Conservation (phyloP, 2,329 filamentous ascomycete genomes). For the Nemania serpens region DNA sequence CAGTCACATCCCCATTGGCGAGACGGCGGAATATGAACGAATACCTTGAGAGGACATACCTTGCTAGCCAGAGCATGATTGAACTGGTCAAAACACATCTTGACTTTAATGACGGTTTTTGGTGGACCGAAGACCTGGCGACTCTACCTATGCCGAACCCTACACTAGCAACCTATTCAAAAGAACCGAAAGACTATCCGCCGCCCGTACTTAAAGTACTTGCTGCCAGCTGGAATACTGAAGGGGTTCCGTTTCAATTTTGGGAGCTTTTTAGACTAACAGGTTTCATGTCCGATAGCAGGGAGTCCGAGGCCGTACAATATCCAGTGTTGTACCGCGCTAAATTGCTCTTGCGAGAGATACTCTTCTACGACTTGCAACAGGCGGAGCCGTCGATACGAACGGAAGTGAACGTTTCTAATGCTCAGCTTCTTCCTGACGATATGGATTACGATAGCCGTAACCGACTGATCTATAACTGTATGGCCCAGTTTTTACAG, state of each 20-base stretch:
- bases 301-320: slow-evolving; percentile 53
- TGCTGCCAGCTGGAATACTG: slow-evolving; percentile 57
- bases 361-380: slow-evolving; percentile 58
- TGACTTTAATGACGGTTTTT: slow-evolving; percentile 62
- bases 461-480: slow-evolving; percentile 54
- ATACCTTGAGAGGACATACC: slow-evolving; percentile 53
- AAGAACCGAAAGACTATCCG: slow-evolving; percentile 47
- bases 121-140: slow-evolving; percentile 60
- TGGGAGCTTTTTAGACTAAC: slow-evolving; percentile 58
- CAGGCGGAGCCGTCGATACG: slow-evolving; percentile 54
- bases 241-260: slow-evolving; percentile 54
- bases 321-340: slow-evolving; percentile 58
- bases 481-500: slow-evolving; percentile 57
- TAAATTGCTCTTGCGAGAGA: slow-evolving; percentile 60
- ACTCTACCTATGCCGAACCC: slow-evolving; percentile 47
- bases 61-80: slow-evolving; percentile 46
- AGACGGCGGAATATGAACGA: slow-evolving; percentile 58
- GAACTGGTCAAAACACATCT: slow-evolving; percentile 51
- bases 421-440: slow-evolving; percentile 43
- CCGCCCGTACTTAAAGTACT: slow-evolving; percentile 57
- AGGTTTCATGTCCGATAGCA: slow-evolving; percentile 52
- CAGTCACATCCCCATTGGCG: slow-evolving; percentile 55
- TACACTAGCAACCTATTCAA: slow-evolving; percentile 45
- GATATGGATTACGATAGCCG: slow-evolving; percentile 55
- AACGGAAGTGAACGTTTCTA: slow-evolving; percentile 43